Percentiles rank a stretch among this genome's conserved stretches.
phyloP scores from a whole-genome alignment of 129 eudicot species.

The Oenanthe sinensis region DNA sequence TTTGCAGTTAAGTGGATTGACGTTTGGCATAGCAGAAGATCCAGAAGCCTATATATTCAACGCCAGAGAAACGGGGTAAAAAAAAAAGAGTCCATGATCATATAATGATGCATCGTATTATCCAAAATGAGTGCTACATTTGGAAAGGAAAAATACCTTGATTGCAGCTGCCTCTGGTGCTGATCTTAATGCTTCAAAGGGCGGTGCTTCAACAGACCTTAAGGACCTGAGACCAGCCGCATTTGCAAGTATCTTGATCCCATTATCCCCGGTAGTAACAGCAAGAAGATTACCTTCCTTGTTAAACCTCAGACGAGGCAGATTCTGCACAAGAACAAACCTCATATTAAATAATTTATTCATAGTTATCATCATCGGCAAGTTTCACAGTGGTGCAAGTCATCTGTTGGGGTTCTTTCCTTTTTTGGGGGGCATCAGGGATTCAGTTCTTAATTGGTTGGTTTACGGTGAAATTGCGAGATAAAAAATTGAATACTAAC shows the following conservation, averaged over 20 bases:
- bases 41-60: slow-evolving; percentile 33
- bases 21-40: slow-evolving; percentile 44
- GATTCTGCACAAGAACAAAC: slow-evolving; percentile 34
- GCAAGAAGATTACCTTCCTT: slow-evolving; percentile 93
- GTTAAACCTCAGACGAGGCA: slow-evolving; percentile 83
- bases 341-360: neutral
- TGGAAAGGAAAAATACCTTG: slow-evolving; percentile 37
- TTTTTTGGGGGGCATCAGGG: neutral
- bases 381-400: neutral
- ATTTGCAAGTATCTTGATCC: slow-evolving; percentile 79
- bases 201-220: slow-evolving; percentile 55
- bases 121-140: neutral
- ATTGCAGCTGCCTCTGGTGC: slow-evolving; percentile 58
- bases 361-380: neutral
- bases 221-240: slow-evolving; percentile 61
- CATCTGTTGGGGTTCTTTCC: neutral
- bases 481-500: slow-evolving; percentile 34
- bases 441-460: neutral
- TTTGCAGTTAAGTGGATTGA: slow-evolving; percentile 49
- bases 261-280: slow-evolving; percentile 67
- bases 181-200: slow-evolving; percentile 69
- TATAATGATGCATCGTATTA: neutral
- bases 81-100: slow-evolving; percentile 10
- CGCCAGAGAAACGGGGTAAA: neutral
- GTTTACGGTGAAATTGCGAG: neutral